phyloP scores from a whole-genome alignment of 129 eudicot species.

The Glebionis coronaria region DNA sequence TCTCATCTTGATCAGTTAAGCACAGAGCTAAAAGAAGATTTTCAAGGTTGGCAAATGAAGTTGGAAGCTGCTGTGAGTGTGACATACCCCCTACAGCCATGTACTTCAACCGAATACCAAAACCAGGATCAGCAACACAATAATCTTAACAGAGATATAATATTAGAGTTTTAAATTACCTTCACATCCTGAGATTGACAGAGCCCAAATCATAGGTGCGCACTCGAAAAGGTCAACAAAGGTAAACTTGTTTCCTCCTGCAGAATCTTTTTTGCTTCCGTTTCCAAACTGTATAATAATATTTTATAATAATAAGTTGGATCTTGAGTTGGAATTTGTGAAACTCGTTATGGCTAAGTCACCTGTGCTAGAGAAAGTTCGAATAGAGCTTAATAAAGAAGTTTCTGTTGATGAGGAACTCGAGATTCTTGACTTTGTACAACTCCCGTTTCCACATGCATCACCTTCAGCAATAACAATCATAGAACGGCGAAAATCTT shows the following conservation, averaged over 20 bases:
- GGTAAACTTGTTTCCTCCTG: too few species aligned
- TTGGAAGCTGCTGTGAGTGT: neutral
- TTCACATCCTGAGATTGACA: neutral
- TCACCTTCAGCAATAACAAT: neutral
- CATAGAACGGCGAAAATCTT: neutral
- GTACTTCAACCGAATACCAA: neutral
- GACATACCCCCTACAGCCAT: neutral
- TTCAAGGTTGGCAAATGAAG: constrained; percentile 3
- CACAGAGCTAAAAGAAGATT: neutral
- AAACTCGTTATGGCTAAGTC: neutral
- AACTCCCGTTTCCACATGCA: neutral
- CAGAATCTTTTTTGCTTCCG: too few species aligned
- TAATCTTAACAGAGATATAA: neutral
- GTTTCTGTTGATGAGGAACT: neutral
- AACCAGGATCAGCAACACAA: neutral
- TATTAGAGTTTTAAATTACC: neutral
- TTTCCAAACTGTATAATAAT: too few species aligned
- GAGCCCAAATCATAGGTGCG: neutral
- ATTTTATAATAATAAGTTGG: neutral
- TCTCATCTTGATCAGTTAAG: too few species aligned
- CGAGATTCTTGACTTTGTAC: neutral
- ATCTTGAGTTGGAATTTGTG: neutral
- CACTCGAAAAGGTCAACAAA: neutral
- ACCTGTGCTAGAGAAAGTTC: too few species aligned
- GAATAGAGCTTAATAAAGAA: too few species aligned